phyloP scores from a whole-genome alignment of 2,329 filamentous ascomycete species.

The Davidsoniella australis region DNA sequence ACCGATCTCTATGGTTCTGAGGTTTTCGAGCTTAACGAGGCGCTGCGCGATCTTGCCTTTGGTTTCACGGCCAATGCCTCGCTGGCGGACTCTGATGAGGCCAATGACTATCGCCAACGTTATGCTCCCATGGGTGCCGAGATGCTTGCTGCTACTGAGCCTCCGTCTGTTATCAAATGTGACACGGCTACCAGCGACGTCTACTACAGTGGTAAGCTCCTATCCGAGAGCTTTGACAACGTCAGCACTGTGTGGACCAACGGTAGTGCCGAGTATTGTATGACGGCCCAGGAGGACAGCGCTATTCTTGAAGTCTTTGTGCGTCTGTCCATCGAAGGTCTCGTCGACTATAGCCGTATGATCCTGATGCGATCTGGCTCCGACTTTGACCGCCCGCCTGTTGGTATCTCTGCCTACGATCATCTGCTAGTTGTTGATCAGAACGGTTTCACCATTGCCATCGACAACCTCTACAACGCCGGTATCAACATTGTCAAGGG shows the following conservation, averaged over 20 bases:
- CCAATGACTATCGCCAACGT: conserved; percentile 34
- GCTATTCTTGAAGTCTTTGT: conserved; percentile 49
- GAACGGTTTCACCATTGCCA: conserved; percentile 44
- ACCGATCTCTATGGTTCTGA: conserved; percentile 47
- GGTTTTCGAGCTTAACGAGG: conserved; percentile 48
- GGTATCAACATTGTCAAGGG: conserved; percentile 48
- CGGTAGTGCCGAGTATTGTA: conserved; percentile 49
- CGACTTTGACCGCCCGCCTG: conserved; percentile 54
- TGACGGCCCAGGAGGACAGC: conserved; percentile 58
- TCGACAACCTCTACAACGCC: conserved; percentile 49
- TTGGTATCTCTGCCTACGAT: conserved; percentile 34
- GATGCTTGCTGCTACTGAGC: conserved; percentile 26
- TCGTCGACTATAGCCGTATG: conserved; percentile 48
- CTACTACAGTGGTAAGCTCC: conserved; percentile 46
- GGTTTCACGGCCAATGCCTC: conserved; percentile 32
- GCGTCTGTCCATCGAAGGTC: conserved; percentile 35
- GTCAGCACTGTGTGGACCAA: conserved; percentile 49
- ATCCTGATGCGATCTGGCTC: conserved; percentile 52
- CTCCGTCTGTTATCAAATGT: conserved; percentile 43
- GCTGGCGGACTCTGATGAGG: conserved; percentile 32
- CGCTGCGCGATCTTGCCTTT: conserved; percentile 36
- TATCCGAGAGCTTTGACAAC: conserved; percentile 48
- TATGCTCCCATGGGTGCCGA: conserved; percentile 28
- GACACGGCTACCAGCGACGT: conserved; percentile 56
- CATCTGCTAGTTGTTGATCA: conserved; percentile 44